Base-by-base conservation (phyloP, 805 yeast genomes). In the Nakazawaea pomicola region DNA sequence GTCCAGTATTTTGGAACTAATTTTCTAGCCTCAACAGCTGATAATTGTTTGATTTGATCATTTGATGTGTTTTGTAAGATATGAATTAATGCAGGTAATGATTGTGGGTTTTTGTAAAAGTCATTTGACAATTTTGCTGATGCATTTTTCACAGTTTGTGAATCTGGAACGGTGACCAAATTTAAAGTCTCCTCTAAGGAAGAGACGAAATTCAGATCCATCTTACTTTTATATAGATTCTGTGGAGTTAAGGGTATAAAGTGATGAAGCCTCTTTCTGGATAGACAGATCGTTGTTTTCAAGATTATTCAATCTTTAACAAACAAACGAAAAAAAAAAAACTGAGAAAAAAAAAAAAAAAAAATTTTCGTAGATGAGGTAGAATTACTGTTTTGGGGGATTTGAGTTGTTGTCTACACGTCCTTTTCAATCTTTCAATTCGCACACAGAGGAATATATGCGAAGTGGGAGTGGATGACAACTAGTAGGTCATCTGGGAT, bases 1-100 rank as follows among this genome's bases (percentile, higher is more conserved):
- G 63, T 69, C 98, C 98, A 93, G 56, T 78, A 80, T 49, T 72
- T 68, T 40, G 71, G 57, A 29, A 90, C 78, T 56, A 84, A 75
- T 62, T 93, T 93, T 65, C 96, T 80, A 30, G 90, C 88, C 67
- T 93, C 99, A 48, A 93, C 96, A 47, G 96, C 95, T n/a, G 97
- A 95, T 47, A 93, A 72, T 63, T 89, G 95, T 55, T 86, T 83
- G 52, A 90, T 60, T 54, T 84, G 85, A 49, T 76, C 82, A 53
- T 80, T 80, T 30, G 72, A 64, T 51, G 81, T 79, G 50, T 70
- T 72, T 62, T 85, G 89, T 56, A 88, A 71, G 46, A 93, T 76
- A 55, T 86, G 93, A 52, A 91, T 68, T 59, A 91, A 70, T 9
- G 95, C 81, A 15, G 95, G 93, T 46, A 91, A 72, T 15, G 91